Evolutionary conservation across 805 yeast genomes (phyloP), one percentile per base, ranked within the genome.

Genomic region (Wickerhamomyces ciferrii): DNA sequence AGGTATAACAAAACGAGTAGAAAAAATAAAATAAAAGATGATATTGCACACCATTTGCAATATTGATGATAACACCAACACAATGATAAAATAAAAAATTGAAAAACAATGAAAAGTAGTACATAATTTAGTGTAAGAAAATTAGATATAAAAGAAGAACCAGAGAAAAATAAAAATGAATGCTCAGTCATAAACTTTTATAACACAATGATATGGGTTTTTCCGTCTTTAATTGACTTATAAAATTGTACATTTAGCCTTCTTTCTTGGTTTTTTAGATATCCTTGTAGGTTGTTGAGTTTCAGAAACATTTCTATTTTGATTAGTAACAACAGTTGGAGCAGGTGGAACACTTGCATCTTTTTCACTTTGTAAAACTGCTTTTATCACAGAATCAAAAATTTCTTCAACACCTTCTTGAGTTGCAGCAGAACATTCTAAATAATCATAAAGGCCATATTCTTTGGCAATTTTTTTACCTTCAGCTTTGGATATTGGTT

Each of bases 341-440:
- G 47, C 34, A 4, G 44, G 27, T 23, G 44, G 13, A 29, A 42
- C 14, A 9, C 7, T 15, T n/a, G 17, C 25, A 13, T 53, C 56
- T 37, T 42, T 50, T 44, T 55, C 60, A 15, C 55, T 46, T 23
- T 39, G 43, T 45, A 84, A 72, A 13, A 84, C 91, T 0, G 83
- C 74, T 51, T 81, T 77, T 35, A 89, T 88, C 10, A 96, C 95
- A 48, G 70, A 81, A 57, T 90, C 96, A 56, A 90, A 90, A 6
- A 89, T 85, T 46, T 84, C 85, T 60, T 84, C 85, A 41, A 90
- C 89, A 15, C 96, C 96, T 45, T 75, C 76, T 67, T 89, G 96
- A 19, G 92, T 84, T 13, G 91, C 85, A 9, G 97, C 96, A 5
- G 96, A 87, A 65, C 96, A 89, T 69, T 90, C 97, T 50, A 86